Conservation (phyloP, 2,329 filamentous ascomycete genomes). For the Diaporthe eres region DNA sequence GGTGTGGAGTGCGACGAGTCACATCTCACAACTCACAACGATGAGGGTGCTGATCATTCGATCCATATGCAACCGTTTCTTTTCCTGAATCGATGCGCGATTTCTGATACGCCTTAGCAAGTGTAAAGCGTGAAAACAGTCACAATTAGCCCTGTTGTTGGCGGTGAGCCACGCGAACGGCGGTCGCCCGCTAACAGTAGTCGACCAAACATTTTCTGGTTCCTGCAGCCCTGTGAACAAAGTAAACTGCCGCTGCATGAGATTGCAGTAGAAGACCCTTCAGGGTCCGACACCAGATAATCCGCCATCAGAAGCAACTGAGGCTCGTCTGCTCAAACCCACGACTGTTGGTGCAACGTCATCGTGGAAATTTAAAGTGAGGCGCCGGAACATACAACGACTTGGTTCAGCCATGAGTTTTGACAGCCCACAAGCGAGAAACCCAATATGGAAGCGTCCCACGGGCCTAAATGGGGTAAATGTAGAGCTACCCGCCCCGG, state of each 20-base stretch:
- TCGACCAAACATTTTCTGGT: not conserved
- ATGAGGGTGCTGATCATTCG: conserved; percentile 23
- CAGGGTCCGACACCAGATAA: not conserved
- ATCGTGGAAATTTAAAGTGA: conserved; percentile 30
- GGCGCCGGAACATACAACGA: conserved; percentile 35
- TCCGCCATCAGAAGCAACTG: not conserved
- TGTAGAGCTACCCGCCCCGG: not conserved
- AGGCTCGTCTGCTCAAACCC: conserved; percentile 12
- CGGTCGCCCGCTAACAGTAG: not conserved
- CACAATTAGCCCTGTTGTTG: conserved; percentile 9
- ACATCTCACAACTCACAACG: conserved; percentile 9
- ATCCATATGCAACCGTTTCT: conserved; percentile 32
- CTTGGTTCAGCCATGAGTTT: conserved; percentile 32
- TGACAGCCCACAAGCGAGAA: conserved; percentile 38
- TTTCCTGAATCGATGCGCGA: conserved; percentile 18
- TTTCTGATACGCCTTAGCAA: not conserved
- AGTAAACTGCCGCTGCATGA: not conserved
- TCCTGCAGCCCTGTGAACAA: conserved; percentile 22
- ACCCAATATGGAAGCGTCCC: conserved; percentile 26
- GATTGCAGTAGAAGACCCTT: not conserved
- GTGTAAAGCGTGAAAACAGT: not conserved
- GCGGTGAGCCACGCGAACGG: not conserved
- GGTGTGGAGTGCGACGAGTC: conserved; percentile 9
- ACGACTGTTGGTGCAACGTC: conserved; percentile 7
- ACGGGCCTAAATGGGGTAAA: not conserved